Evolutionary conservation across 805 yeast genomes (phyloP), one percentile per base, ranked within the genome.

Genomic region (Candida saitoana): DNA sequence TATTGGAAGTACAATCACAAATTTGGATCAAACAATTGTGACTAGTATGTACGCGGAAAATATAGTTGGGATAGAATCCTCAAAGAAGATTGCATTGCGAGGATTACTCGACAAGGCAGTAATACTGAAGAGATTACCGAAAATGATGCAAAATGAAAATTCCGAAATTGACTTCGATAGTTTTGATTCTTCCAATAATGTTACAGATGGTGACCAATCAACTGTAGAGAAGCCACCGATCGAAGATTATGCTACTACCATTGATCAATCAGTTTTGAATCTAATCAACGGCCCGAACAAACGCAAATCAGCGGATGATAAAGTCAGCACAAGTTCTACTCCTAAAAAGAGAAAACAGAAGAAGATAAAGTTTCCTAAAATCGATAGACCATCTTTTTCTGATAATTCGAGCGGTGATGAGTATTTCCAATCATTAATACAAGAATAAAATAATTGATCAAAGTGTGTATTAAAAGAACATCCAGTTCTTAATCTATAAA

Each of bases 21-120:
- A 49, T 3, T 36, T 31, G 7, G 39, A 39, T 1, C 62, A 62
- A 11, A 31, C 15, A 2, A 50, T 74, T 1, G 56, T 49, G 15
- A 56, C 67, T 22, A 46, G 48, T 8, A 49, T 68, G 2, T 52
- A 55, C 35, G 63, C 73, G 45, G 76, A 72, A 36, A 72, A 69
- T 29, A 52, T 74, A 19, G 69, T 64, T 2, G 65, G 67, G 2
- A 34, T 60, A 7, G 56, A 54, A 2, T 30, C 16, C 16, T 12
- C 16, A 6, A 12, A 5, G n/a, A 14, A 9, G 16, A 29, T 29
- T 9, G 5, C 32, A 12, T 29, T 29, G 32, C 6, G 11, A 29
- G 16, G 16, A 6, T 29, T 29, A 6, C 5, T 29, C 16, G 32
- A 29, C 11, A 6, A 5, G 12, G 7, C n/a, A 11, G 16, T 14